These are phyloP conservation scores for Entophlyctis luteolus DNA, from an alignment of 192 early-diverging fungal genomes.

Conservation along the genomic window DNA sequence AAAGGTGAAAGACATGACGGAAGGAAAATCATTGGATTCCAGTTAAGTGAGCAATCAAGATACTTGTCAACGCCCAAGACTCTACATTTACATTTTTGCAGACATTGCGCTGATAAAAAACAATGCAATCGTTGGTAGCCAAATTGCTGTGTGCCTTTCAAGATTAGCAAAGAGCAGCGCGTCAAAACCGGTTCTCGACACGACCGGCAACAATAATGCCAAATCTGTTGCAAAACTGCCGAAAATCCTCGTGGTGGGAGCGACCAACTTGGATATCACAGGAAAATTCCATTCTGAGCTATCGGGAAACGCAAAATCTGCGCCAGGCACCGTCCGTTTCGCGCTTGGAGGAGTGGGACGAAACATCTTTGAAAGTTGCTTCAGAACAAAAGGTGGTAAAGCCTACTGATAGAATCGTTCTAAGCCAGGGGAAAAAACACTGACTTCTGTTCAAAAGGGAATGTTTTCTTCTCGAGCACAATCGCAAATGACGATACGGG, in stretches of 20 bases:
- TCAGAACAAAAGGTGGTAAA: conserved; percentile 48
- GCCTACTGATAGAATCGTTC: background rate
- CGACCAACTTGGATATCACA: conserved; percentile 81
- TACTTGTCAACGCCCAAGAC: background rate
- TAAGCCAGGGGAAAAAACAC: too few relatives aligned
- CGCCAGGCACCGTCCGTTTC: conserved; percentile 56
- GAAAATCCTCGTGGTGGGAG: conserved; percentile 79
- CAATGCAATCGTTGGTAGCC: conserved; percentile 78
- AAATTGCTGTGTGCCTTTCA: conserved; percentile 67
- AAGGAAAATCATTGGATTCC: conserved; percentile 71
- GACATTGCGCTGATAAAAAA: conserved; percentile 90
- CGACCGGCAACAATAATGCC: background rate
- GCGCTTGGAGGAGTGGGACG: conserved; percentile 86
- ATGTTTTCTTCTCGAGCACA: conserved; percentile 60
- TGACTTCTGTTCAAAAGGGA: background rate
- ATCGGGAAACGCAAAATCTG: conserved; percentile 1
- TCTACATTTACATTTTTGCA: conserved; percentile 15
- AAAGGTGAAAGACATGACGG: conserved; percentile 76
- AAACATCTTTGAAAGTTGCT: conserved; percentile 83
- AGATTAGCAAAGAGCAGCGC: background rate
- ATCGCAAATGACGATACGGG: conserved; percentile 75
- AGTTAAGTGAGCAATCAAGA: conserved; percentile 50
- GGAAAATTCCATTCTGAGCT: conserved; percentile 32
- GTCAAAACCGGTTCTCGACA: too few relatives aligned
- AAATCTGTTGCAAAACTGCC: background rate